Percentiles rank a stretch among this genome's conserved stretches.
These are phyloP conservation scores for Strobilomyces dryophilus DNA, from an alignment of 768 basidiomycete species.

Conservation along the genomic window DNA sequence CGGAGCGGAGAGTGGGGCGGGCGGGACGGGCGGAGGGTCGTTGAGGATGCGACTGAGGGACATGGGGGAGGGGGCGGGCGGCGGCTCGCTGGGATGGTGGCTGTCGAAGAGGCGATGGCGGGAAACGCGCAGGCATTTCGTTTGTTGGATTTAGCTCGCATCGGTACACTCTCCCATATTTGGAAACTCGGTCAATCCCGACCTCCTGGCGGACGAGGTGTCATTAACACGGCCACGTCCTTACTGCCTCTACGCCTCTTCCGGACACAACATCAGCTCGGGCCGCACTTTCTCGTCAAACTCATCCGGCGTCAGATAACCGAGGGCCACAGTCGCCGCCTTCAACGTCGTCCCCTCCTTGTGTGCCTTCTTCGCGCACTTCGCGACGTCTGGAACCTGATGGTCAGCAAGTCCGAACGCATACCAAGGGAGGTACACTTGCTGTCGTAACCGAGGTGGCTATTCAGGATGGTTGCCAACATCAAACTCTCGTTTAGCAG, in stretches of 20 bases:
- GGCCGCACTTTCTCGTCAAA: conserved; percentile 94
- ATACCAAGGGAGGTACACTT: conserved; percentile 33
- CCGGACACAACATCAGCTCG: conserved; percentile 84
- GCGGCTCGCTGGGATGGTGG: conserved; percentile 9
- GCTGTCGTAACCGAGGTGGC: conserved; percentile 96
- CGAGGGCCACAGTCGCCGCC: conserved; percentile 86
- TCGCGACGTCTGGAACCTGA: conserved; percentile 76
- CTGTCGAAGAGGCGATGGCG: conserved; percentile 26
- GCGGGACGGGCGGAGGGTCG: conserved; percentile 52
- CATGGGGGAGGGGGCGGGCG: conserved; percentile 38
- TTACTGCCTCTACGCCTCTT: conserved; percentile 35
- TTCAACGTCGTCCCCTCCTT: conserved; percentile 96
- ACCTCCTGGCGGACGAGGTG: neutral
- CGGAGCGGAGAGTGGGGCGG: conserved; percentile 24
- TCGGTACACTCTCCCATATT: conserved; percentile 31
- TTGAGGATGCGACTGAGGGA: conserved; percentile 79
- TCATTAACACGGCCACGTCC: neutral
- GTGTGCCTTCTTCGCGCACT: conserved; percentile 99
- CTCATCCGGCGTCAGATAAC: conserved; percentile 82
- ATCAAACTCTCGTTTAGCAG: conserved; percentile 94
- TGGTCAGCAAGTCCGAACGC: conserved; percentile 7
- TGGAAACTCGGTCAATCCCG: conserved; percentile 26
- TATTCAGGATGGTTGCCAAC: conserved; percentile 97
- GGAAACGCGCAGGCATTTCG: conserved; percentile 32
- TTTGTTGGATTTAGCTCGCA: conserved; percentile 35